Base-by-base conservation (phyloP, 2,329 filamentous ascomycete species). In the Talaromyces marneffei region DNA sequence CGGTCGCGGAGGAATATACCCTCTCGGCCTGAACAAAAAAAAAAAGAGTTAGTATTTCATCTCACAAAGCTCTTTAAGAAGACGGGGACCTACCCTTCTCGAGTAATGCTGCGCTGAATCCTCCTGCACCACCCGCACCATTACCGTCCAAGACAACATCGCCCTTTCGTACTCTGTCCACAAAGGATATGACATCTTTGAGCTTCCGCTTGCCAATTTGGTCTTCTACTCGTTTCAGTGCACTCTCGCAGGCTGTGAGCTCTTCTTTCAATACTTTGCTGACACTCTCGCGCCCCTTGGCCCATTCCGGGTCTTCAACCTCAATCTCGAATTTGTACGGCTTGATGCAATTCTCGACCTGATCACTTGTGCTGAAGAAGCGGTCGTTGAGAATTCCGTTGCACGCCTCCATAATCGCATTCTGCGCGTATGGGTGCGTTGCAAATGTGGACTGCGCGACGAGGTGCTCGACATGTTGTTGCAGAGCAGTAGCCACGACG, bases 251-350 rank as follows among this genome's bases (percentile, higher is more conserved):
- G 25, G 92, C 90, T 62, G 85, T 83, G 3, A 99, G 81, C 73
- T 99, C 94, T 56, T 88, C 87, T 74, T 95, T 95, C n/a, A 99
- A 78, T 1, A 94, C 87, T 8, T 81, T 83, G 40, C 86, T 83
- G 1, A 93, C 88, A 67, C 95, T 94, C 50, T 96, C 92, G 57
- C 93, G 83, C 0, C 92, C 92, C 63, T 89, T 86, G 3, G 82
- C 75, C 94, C 94, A 99, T 73, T 99, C 95, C 7, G 86, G 82
- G 40, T 92, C 90, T 70, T 96, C 91, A 48, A 99, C 87, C 68
- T 99, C 94, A 62, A 99, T 96, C 65, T 97, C 92, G 67, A 93
- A 97, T 73, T 99, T 99, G 80, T 93, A 99, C 0, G 95, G 94
- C 75, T 99, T 99, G 77, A 99, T 95, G 72, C 93, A 99, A 72